Evolutionary conservation across 169 alveolate species (phyloP).

Genomic region (Toxoplasma gondii): DNA sequence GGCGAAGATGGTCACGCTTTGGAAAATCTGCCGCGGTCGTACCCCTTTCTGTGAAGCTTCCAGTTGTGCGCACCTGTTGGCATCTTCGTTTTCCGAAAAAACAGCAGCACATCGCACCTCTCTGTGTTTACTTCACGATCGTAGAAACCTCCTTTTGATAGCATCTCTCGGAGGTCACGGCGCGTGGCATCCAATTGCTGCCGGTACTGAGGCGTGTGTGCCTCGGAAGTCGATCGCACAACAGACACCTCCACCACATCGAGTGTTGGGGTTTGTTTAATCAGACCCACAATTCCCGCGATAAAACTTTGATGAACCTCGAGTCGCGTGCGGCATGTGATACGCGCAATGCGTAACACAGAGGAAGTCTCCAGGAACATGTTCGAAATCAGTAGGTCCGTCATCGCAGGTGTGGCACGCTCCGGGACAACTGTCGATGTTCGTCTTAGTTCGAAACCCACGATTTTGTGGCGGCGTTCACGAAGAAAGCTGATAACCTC

Average conservation of each 20-base stretch:
- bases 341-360: not conserved
- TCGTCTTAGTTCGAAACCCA: not conserved
- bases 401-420: not conserved
- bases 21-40: not conserved
- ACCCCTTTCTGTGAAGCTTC: not conserved
- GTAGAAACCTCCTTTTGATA: not conserved
- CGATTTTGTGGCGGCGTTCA: not conserved
- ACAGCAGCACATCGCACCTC: not conserved
- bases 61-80: not conserved
- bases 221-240: not conserved
- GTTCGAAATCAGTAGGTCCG: not conserved
- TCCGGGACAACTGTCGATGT: not conserved
- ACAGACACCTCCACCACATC: not conserved
- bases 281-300: not conserved
- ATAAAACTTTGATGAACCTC: not conserved
- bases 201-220: not conserved
- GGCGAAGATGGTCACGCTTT: too few relatives aligned
- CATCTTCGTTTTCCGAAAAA: not conserved
- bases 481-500: not conserved
- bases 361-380: not conserved
- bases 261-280: not conserved
- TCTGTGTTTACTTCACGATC: not conserved
- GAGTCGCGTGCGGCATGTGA: not conserved
- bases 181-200: not conserved
- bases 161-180: not conserved